These are phyloP conservation scores for Puya raimondii DNA, from an alignment of 176 grass and related monocot genomes.

Conservation along the genomic window DNA sequence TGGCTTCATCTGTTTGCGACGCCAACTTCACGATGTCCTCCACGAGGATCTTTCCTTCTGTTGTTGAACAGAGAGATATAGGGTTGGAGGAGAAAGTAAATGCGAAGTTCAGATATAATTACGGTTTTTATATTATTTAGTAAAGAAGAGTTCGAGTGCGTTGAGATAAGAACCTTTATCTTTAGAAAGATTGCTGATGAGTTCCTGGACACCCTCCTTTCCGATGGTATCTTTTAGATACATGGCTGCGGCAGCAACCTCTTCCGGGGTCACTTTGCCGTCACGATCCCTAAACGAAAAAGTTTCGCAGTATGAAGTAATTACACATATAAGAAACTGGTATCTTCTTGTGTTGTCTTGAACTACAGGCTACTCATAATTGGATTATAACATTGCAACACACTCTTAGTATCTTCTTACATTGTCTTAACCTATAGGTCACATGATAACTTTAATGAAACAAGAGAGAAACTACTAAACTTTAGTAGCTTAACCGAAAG, in stretches of 20 bases:
- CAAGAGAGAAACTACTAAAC: too few relatives aligned
- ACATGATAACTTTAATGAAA: too few relatives aligned
- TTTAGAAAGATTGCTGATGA: slow-evolving; percentile 89
- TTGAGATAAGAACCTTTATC: slow-evolving; percentile 51
- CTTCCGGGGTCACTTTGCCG: slow-evolving; percentile 91
- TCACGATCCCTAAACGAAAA: slow-evolving; percentile 55
- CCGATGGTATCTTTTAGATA: slow-evolving; percentile 83
- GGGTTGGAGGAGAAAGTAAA: background rate
- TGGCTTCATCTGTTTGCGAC: slow-evolving; percentile 51
- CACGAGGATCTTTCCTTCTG: slow-evolving; percentile 97
- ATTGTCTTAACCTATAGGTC: too few relatives aligned
- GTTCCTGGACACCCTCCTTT: slow-evolving; percentile 61
- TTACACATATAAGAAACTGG: background rate
- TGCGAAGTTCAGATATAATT: background rate
- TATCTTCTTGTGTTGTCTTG: too few relatives aligned
- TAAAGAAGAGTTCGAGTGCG: background rate
- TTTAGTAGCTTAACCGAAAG: too few relatives aligned
- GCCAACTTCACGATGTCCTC: slow-evolving; percentile 84
- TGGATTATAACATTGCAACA: too few relatives aligned
- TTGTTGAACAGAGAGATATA: slow-evolving; percentile 14
- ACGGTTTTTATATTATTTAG: background rate
- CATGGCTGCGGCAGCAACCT: slow-evolving; percentile 74
- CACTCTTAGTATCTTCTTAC: too few relatives aligned
- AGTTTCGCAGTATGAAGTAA: background rate
- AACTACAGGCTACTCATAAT: too few relatives aligned